Evolutionary conservation across 179 eudicot genomes (phyloP).

Genomic region (Corrigiola litoralis): DNA sequence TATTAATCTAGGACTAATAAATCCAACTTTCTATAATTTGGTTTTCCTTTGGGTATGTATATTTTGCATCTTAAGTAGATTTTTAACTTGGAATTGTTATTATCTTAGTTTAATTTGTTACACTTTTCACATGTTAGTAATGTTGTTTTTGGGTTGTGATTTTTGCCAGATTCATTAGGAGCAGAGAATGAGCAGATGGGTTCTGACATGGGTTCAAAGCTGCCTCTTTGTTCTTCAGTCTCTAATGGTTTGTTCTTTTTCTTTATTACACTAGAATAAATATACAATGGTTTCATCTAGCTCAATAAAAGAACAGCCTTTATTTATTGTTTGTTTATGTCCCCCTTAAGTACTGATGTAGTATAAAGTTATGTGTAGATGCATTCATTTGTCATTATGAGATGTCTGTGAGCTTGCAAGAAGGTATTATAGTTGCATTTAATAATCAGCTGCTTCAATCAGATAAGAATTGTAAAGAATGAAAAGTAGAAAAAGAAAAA

Average conservation of each 20-base stretch:
- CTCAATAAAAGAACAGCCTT: not conserved
- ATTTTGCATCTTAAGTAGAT: not conserved
- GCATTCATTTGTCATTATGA: conserved; percentile 15
- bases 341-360: not conserved
- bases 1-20: not conserved
- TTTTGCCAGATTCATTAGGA: conserved; percentile 57
- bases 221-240: conserved; percentile 57
- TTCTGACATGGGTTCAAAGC: conserved; percentile 30
- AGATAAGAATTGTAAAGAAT: not conserved
- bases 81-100: not conserved
- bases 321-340: not conserved
- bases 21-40: too few species aligned
- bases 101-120: not conserved
- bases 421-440: not conserved
- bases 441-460: not conserved
- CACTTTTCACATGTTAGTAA: not conserved
- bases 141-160: not conserved
- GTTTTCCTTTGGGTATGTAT: not conserved
- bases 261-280: not conserved
- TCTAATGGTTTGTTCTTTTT: conserved; percentile 46
- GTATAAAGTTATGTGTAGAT: conserved; percentile 10
- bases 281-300: not conserved
- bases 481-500: not conserved
- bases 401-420: not conserved
- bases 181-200: conserved; percentile 35